Conservation (phyloP, 208 protist genomes). For the Entamoeba nuttalli region DNA sequence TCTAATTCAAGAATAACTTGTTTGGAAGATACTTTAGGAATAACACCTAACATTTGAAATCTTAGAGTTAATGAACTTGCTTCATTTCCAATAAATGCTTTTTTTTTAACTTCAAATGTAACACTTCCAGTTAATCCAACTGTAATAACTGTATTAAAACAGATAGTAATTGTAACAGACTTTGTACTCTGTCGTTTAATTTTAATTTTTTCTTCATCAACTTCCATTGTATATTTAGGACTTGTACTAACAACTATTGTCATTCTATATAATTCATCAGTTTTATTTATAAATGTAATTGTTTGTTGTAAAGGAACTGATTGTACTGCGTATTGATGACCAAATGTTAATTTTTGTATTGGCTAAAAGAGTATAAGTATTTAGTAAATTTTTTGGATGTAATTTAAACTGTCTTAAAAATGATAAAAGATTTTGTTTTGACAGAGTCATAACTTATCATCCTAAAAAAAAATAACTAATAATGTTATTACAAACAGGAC, state of each 20-base stretch:
- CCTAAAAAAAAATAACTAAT: too few relatives aligned
- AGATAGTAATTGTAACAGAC: neutral
- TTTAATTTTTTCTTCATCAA: neutral
- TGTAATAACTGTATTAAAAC: neutral
- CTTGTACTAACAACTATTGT: neutral
- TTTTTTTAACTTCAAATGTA: neutral
- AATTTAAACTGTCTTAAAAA: too few relatives aligned
- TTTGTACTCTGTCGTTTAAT: neutral
- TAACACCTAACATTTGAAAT: neutral
- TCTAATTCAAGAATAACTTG: neutral
- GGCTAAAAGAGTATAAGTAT: neutral
- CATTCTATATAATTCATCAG: neutral
- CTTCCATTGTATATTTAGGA: neutral
- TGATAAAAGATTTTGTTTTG: neutral
- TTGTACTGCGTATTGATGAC: neutral
- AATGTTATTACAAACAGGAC: neutral
- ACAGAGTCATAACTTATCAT: too few relatives aligned
- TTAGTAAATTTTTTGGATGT: neutral
- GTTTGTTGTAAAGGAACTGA: neutral
- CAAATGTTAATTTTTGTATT: neutral
- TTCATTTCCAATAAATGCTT: neutral
- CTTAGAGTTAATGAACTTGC: neutral
- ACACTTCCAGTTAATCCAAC: neutral
- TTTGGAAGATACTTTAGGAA: neutral
- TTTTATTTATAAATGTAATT: neutral